phyloP scores from a whole-genome alignment of 1,139 yeast species.

The Protomyces arabidopsidicola region DNA sequence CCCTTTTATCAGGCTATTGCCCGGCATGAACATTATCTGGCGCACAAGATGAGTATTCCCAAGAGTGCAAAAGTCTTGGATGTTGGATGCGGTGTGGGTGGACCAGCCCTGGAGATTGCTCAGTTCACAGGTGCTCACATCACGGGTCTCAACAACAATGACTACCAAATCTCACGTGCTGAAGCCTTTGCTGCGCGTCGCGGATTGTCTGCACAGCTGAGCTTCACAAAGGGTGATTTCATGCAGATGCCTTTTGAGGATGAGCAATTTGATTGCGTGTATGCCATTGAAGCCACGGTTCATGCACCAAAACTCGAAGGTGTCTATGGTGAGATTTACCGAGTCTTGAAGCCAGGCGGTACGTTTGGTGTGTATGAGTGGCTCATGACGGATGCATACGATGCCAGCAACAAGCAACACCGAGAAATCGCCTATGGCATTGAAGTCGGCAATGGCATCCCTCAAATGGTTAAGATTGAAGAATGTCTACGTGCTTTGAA shows the following conservation, averaged over 20 bases:
- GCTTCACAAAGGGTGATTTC: slow-evolving; percentile 94
- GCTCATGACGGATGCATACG: slow-evolving; percentile 96
- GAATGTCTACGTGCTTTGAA: slow-evolving; percentile 86
- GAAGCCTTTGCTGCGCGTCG: slow-evolving; percentile 67
- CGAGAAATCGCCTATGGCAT: slow-evolving; percentile 95
- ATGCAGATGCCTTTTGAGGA: slow-evolving; percentile 98
- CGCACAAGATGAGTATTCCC: slow-evolving; percentile 73
- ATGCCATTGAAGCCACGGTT: slow-evolving; percentile 97
- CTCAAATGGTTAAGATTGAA: slow-evolving; percentile 82
- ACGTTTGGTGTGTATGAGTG: slow-evolving; percentile 96
- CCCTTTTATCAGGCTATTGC: slow-evolving; percentile 92
- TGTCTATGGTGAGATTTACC: slow-evolving; percentile 90
- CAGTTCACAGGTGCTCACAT: slow-evolving; percentile 84
- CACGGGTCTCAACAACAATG: slow-evolving; percentile 93
- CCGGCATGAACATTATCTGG: slow-evolving; percentile 93
- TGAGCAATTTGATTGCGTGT: slow-evolving; percentile 88
- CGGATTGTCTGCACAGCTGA: slow-evolving; percentile 65
- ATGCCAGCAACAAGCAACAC: slow-evolving; percentile 80
- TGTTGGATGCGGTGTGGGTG: slow-evolving; percentile 99
- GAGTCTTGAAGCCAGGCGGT: slow-evolving; percentile 97
- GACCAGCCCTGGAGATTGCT: slow-evolving; percentile 94
- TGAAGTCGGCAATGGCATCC: slow-evolving; percentile 97
- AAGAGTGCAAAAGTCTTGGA: slow-evolving; percentile 86
- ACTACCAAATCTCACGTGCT: slow-evolving; percentile 91
- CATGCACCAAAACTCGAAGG: slow-evolving; percentile 97